Conservation (phyloP, 306 rosid species). For the Lathyrus tuberosus region DNA sequence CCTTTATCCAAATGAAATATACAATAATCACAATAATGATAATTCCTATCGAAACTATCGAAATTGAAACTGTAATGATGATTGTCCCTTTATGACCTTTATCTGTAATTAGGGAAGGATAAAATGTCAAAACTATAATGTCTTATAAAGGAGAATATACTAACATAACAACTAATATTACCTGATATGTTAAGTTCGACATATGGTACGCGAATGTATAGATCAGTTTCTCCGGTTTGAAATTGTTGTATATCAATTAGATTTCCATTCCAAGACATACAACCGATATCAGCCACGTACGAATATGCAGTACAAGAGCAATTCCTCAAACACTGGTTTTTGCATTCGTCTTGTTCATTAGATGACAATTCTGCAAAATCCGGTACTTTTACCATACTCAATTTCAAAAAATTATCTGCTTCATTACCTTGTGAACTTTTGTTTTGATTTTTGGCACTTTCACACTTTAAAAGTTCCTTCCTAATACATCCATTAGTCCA, state of each 20-base stretch:
- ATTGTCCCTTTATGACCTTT: neutral
- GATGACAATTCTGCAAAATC: conserved; percentile 27
- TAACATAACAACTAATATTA: neutral
- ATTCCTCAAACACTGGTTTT: conserved; percentile 36
- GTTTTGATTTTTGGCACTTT: neutral
- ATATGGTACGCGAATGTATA: conserved; percentile 39
- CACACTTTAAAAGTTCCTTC: conserved; percentile 12
- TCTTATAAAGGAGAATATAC: neutral
- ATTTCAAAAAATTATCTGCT: conserved; percentile 43
- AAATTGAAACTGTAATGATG: conserved; percentile 25
- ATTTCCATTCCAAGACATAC: conserved; percentile 39
- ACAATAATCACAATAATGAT: conserved; percentile 17
- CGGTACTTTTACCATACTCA: conserved; percentile 50
- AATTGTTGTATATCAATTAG: conserved; percentile 39
- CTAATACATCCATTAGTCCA: conserved; percentile 56
- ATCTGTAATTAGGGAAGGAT: neutral
- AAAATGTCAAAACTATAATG: neutral
- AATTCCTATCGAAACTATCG: conserved; percentile 25
- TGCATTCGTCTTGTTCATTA: conserved; percentile 15
- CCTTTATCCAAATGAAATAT: conserved; percentile 30
- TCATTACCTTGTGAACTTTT: neutral
- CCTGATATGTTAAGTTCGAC: conserved; percentile 26
- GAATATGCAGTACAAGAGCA: conserved; percentile 40
- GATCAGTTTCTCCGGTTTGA: conserved; percentile 20
- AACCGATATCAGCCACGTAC: conserved; percentile 20